Base-by-base conservation (phyloP, 2,329 filamentous ascomycete genomes). In the Alternaria gansuensis region DNA sequence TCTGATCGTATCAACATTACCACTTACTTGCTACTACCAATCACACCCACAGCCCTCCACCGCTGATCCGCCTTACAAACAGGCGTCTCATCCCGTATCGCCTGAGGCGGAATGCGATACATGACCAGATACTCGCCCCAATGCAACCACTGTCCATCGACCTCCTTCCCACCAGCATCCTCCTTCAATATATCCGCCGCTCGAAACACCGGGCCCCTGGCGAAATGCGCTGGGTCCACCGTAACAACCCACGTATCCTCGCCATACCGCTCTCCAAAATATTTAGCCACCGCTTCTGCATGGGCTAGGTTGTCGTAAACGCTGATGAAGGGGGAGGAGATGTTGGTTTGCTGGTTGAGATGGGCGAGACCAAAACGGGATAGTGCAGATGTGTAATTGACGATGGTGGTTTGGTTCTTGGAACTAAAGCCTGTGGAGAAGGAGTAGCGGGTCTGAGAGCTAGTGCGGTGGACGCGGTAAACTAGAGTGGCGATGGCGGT, bases 371-470 rank as follows among this genome's bases (percentile, higher is more conserved):
- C 69, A 58, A 74, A 74, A 49, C 70, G 69, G 0, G 58, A 64
- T 14, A 72, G 62, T 1, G 58, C 56, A 1, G 65, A 67, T 2
- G 62, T 66, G 51, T 65, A 67, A 63, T 67, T 68, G 24, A 74
- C 56, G 54, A 76, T 72, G 1, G 75, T 77, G 46, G 72, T 72
- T 54, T 76, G 75, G 63, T 77, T 77, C 28, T 75, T 75, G 4
- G 74, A 59, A 29, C 53, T 62, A 67, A 77, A 77, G 51, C 75
- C 75, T 0, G 62, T 67, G 41, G 57, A 50, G 64, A 74, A 74
- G 26, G 65, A 45, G 64, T 75, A 77, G 3, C 63, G 64, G 8
- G 75, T 75, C 65, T 75, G 75, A 0, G 73, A 64, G 5, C 41
- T 51, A 31, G 64, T 31, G 43, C 64, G 70, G 45, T 77, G 71